A percentile compares a stretch with the other conserved stretches of the same genome.
phyloP scores from a whole-genome alignment of 139 green algal species.

The Chlamydomonas sphaeroides region DNA sequence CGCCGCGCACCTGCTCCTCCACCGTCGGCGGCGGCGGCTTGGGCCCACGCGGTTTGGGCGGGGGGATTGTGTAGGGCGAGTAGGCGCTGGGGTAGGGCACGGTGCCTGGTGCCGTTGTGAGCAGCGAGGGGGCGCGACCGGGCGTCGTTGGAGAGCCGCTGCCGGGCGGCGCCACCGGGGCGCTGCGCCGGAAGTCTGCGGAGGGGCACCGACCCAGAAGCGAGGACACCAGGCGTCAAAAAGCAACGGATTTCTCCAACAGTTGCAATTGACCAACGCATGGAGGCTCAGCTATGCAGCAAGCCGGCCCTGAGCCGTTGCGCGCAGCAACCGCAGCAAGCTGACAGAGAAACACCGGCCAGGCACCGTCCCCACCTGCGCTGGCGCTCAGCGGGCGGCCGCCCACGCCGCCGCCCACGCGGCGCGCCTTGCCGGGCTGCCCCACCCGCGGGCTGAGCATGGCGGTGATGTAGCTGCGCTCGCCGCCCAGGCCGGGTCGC shows the following conservation, averaged over 20 bases:
- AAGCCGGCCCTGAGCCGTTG: too few species aligned
- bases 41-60: slow-evolving; percentile 5
- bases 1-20: slow-evolving; percentile 42
- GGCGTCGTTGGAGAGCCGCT: background rate
- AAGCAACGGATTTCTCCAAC: too few species aligned
- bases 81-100: background rate
- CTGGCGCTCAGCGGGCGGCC: slow-evolving; percentile 8
- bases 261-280: too few species aligned
- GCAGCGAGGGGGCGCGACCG: background rate
- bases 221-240: too few species aligned
- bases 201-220: too few species aligned
- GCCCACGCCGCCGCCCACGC: background rate
- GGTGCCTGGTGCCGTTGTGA: too few species aligned
- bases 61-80: background rate
- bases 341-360: too few species aligned
- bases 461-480: background rate
- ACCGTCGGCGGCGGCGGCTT: slow-evolving; percentile 34
- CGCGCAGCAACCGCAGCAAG: too few species aligned
- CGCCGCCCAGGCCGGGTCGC: too few species aligned
- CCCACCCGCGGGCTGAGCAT: slow-evolving; percentile 11
- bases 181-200: background rate
- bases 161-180: too few species aligned
- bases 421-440: background rate
- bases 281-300: too few species aligned
- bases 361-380: background rate